Evolutionary conservation across 306 rosid species (phyloP), one percentile per base, ranked within the genome.

Genomic region (Senna siamea): DNA sequence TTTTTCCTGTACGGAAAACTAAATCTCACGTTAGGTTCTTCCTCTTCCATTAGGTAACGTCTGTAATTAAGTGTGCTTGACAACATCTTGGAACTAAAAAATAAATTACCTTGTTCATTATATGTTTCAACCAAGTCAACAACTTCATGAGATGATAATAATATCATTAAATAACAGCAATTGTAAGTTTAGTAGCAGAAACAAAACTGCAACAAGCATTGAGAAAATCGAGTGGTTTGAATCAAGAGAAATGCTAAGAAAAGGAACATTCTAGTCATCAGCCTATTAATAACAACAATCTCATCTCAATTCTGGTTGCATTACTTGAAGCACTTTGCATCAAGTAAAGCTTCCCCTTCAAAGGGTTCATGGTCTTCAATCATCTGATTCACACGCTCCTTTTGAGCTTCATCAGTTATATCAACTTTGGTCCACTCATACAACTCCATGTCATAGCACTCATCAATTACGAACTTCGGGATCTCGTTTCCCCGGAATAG

Each of bases 401-500:
- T 88, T 54, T 88, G 93, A 62, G 56, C 83, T 77, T 72, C 89
- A 52, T 88, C 86, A 0, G 81, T 53, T 38, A 86, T 26, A 56
- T 88, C 87, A 2, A 88, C 93, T 84, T 84, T 86, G 19, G 26
- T 86, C 90, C 93, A 88, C 47, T 86, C 86, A 14, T 80, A 84
- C n/a, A 86, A 84, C 75, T 88, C 93, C 93, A 88, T 88, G 69
- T 86, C 93, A 11, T 88, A 86, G 87, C 93, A 88, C 74, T 88
- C 93, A 5, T 86, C 68, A 2, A 84, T 9, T 15, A 88, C 86
- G 47, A 86, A 88, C 57, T 84, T 72, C 0, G 90, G 90, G 40
- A 88, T 72, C 44, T 86, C 93, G 32, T 70, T 80, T 22, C 93
- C 90, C 5, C 93, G 86, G 90, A 88, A 86, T 48, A 88, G 87